Percentiles rank a stretch among this genome's conserved stretches.
phyloP scores from a whole-genome alignment of 306 rosid species.

The Glycine soja region DNA sequence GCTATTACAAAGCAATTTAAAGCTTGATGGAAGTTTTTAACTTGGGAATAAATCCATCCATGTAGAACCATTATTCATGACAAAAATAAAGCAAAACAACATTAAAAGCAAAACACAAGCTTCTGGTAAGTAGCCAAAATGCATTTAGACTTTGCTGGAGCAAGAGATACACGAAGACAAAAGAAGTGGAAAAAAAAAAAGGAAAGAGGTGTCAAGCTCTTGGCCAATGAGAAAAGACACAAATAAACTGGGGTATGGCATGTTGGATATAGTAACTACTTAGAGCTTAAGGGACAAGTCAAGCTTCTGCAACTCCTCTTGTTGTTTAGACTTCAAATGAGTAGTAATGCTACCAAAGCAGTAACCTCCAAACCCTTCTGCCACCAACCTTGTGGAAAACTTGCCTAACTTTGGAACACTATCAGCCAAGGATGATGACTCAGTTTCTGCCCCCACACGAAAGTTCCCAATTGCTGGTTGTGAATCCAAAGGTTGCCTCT shows the following conservation, averaged over 20 bases:
- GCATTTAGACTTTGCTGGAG: slow-evolving; percentile 57
- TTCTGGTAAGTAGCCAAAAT: slow-evolving; percentile 46
- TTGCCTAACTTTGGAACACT: slow-evolving; percentile 60
- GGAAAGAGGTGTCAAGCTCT: slow-evolving; percentile 29
- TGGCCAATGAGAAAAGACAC: slow-evolving; percentile 42
- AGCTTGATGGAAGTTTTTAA: slow-evolving; percentile 27
- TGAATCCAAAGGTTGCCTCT: slow-evolving; percentile 54
- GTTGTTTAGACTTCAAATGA: slow-evolving; percentile 56
- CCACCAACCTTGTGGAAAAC: slow-evolving; percentile 48
- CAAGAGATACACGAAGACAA: slow-evolving; percentile 45
- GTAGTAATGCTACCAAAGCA: slow-evolving; percentile 44
- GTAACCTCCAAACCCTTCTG: slow-evolving; percentile 53
- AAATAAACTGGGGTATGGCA: slow-evolving; percentile 23
- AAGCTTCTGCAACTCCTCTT: slow-evolving; percentile 76
- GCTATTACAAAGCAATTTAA: slow-evolving; percentile 25
- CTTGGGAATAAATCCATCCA: slow-evolving; percentile 31
- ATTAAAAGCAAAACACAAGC: slow-evolving; percentile 34
- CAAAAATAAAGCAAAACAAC: slow-evolving; percentile 40
- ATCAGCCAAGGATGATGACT: slow-evolving; percentile 50
- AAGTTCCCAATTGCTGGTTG: slow-evolving; percentile 50
- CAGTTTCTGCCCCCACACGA: slow-evolving; percentile 48
- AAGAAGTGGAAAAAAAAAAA: slow-evolving; percentile 2
- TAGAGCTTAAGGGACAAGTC: slow-evolving; percentile 97
- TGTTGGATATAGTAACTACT: slow-evolving; percentile 21
- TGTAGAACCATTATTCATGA: slow-evolving; percentile 40